Conservation (phyloP, 1,139 yeast genomes). For the Yamadazyma trypodendri region DNA sequence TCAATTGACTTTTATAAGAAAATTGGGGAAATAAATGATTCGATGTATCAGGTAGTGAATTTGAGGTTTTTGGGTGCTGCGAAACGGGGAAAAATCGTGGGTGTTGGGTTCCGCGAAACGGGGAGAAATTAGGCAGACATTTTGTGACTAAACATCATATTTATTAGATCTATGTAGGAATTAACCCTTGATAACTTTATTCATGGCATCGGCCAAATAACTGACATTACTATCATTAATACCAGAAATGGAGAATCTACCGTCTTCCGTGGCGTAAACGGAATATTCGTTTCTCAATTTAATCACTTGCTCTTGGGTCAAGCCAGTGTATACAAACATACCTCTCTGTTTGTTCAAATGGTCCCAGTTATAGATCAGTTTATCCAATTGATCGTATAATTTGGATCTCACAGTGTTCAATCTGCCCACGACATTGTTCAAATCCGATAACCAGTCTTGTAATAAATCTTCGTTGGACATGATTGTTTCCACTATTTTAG, state of each 20-base stretch:
- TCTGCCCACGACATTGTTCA: constrained; percentile 73
- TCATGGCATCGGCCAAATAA: constrained; percentile 75
- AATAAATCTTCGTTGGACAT: constrained; percentile 62
- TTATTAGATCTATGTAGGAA: background rate
- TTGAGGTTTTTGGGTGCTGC: background rate
- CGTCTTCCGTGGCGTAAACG: constrained; percentile 83
- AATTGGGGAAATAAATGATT: background rate
- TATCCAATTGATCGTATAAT: constrained; percentile 57
- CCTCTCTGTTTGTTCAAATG: constrained; percentile 90
- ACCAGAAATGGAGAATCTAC: constrained; percentile 92
- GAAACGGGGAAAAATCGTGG: background rate
- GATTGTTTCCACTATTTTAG: constrained; percentile 79
- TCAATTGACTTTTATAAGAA: background rate
- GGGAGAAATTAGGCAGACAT: background rate
- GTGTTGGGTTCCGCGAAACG: background rate
- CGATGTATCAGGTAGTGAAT: background rate
- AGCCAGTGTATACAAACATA: constrained; percentile 93
- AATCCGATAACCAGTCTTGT: constrained; percentile 76
- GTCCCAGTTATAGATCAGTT: constrained; percentile 70
- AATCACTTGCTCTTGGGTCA: constrained; percentile 66
- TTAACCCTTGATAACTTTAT: constrained; percentile 45
- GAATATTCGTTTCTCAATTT: constrained; percentile 69
- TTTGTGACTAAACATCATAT: too few relatives aligned
- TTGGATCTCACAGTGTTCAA: constrained; percentile 72
- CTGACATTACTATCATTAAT: constrained; percentile 77